Evolutionary conservation across 495 filamentous ascomycete genomes (phyloP).

Genomic region (Hapsidospora chrysogenum): DNA sequence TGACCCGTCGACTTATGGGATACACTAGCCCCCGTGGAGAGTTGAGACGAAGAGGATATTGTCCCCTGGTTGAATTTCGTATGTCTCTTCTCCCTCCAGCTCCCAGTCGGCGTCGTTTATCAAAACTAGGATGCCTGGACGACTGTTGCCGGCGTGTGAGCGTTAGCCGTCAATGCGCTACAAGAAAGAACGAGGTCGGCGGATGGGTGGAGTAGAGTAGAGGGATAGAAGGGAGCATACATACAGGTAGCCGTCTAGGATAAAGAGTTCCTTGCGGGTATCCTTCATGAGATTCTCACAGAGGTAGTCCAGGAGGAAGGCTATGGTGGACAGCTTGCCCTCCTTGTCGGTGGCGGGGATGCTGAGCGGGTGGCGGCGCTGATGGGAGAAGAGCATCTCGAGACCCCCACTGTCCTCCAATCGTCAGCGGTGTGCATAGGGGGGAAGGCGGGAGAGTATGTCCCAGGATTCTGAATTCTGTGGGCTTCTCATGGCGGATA

Average conservation of each 20-base stretch:
- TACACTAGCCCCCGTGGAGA: constrained; percentile 85
- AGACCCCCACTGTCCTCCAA: constrained; percentile 88
- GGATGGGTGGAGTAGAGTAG: neutral
- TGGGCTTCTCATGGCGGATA: too few relatives aligned
- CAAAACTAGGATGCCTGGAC: constrained; percentile 90
- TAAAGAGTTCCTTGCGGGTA: constrained; percentile 72
- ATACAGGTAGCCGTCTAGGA: constrained; percentile 77
- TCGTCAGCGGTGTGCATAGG: too few relatives aligned
- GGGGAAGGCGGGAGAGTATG: too few relatives aligned
- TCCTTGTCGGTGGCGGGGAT: constrained; percentile 45
- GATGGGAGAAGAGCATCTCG: constrained; percentile 84
- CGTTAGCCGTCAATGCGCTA: too few relatives aligned
- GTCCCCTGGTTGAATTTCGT: constrained; percentile 65
- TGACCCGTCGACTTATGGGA: too few relatives aligned
- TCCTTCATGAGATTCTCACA: constrained; percentile 75
- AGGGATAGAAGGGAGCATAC: constrained; percentile 14
- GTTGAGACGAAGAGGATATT: constrained; percentile 94
- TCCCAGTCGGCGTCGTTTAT: constrained; percentile 99
- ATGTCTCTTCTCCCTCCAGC: constrained; percentile 83
- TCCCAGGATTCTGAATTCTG: too few relatives aligned
- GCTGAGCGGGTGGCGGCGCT: constrained; percentile 50
- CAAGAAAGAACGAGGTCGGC: neutral
- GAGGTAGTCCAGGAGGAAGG: constrained; percentile 65
- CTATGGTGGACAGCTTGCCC: constrained; percentile 46
- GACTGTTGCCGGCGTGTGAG: constrained; percentile 41